Percentiles rank a stretch among this genome's conserved stretches.
Conservation (phyloP, 2,329 filamentous ascomycete genomes). For the Tolypocladium amazonense region DNA sequence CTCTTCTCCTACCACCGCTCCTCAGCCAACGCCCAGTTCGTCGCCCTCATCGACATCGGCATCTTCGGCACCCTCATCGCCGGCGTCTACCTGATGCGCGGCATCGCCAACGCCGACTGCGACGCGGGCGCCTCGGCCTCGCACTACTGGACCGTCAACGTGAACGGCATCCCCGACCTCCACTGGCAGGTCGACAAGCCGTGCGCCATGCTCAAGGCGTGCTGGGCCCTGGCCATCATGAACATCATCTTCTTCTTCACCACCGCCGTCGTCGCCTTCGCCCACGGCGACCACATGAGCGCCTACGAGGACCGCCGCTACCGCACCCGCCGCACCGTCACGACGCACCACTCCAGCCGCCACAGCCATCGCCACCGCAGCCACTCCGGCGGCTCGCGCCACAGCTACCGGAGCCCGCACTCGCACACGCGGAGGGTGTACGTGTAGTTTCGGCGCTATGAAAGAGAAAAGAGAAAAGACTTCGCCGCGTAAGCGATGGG, state of each 20-base stretch:
- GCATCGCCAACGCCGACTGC: slow-evolving; percentile 57
- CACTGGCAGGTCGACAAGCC: slow-evolving; percentile 56
- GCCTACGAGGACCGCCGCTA: slow-evolving; percentile 16
- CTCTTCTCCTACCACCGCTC: slow-evolving; percentile 58
- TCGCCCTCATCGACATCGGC: slow-evolving; percentile 47
- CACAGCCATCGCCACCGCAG: slow-evolving; percentile 31
- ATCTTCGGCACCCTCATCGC: slow-evolving; percentile 57
- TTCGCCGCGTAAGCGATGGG: neutral
- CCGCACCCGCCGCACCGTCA: slow-evolving; percentile 14
- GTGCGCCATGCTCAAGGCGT: slow-evolving; percentile 86
- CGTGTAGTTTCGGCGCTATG: slow-evolving; percentile 8
- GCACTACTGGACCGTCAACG: slow-evolving; percentile 41
- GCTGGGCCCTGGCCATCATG: slow-evolving; percentile 85
- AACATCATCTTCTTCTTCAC: slow-evolving; percentile 71
- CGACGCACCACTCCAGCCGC: slow-evolving; percentile 26
- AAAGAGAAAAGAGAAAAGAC: neutral
- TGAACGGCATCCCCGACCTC: slow-evolving; percentile 43
- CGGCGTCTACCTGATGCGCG: slow-evolving; percentile 47
- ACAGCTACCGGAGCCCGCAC: slow-evolving; percentile 32
- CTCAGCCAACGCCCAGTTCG: slow-evolving; percentile 48
- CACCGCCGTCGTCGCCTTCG: slow-evolving; percentile 60
- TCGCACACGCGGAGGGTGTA: slow-evolving; percentile 40
- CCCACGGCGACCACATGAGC: slow-evolving; percentile 43
- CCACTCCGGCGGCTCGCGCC: slow-evolving; percentile 23
- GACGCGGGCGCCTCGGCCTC: slow-evolving; percentile 37